A percentile compares a stretch with the other conserved stretches of the same genome.
These are phyloP conservation scores for Wallacemonas sp. DNA, from an alignment of 208 protist species.

Conservation along the genomic window DNA sequence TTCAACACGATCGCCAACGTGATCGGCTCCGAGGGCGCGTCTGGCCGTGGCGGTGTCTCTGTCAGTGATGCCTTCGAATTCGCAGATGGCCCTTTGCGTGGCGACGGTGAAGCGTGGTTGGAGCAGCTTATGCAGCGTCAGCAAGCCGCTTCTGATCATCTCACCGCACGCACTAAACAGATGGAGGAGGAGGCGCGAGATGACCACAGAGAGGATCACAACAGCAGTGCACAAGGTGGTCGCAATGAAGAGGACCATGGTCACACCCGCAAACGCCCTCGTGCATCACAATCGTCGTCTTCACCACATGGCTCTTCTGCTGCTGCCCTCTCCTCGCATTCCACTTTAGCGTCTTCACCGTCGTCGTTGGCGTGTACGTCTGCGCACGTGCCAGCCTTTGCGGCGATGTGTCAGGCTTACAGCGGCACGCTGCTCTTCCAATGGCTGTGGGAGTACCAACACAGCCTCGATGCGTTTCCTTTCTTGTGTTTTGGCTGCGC, in stretches of 20 bases:
- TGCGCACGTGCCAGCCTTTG: slow-evolving; percentile 9
- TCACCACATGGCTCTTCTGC: no score
- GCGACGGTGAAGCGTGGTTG: slow-evolving; percentile 8
- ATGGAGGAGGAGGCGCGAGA: neutral
- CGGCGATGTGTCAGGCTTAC: slow-evolving; percentile 42
- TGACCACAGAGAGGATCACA: neutral
- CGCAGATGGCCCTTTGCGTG: neutral
- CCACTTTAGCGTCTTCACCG: no score
- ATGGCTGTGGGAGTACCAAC: slow-evolving; percentile 66
- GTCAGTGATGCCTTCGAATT: neutral
- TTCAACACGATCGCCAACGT: neutral
- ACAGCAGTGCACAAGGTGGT: neutral
- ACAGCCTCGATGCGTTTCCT: slow-evolving; percentile 67
- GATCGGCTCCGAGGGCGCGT: neutral
- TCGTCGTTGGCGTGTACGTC: no score
- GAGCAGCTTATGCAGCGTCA: neutral
- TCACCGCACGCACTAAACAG: no score
- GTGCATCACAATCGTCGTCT: no score
- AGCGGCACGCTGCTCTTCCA: slow-evolving; percentile 45
- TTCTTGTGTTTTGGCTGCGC: slow-evolving; percentile 57
- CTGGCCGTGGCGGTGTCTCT: neutral
- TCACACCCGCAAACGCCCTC: neutral
- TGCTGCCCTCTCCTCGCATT: no score
- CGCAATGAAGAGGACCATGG: neutral
- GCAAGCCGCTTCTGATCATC: no score